Percentiles rank a stretch among this genome's conserved stretches.
Conservation (phyloP, 805 yeast genomes). For the Blastobotrys attinorum region DNA sequence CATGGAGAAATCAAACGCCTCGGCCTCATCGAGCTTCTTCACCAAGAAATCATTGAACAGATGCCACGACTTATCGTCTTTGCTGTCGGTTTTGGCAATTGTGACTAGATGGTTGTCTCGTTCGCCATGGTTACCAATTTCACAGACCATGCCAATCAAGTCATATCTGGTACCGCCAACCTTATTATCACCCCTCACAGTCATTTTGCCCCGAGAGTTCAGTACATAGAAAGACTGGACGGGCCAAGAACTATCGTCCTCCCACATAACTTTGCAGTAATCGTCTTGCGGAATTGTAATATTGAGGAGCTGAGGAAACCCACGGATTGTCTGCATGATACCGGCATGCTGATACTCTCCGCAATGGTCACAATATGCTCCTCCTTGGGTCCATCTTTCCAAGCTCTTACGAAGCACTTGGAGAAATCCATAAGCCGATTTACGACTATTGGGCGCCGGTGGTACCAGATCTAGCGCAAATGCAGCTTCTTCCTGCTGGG, state of each 20-base stretch:
- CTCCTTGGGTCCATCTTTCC: slow-evolving; percentile 31
- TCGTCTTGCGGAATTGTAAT: slow-evolving; percentile 9
- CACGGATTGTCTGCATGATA: slow-evolving; percentile 32
- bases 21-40: slow-evolving; percentile 60
- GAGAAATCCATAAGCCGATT: slow-evolving; percentile 13
- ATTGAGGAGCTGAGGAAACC: slow-evolving; percentile 14
- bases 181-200: slow-evolving; percentile 1
- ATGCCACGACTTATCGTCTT: slow-evolving; percentile 46
- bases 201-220: slow-evolving; percentile 7
- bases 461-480: slow-evolving; percentile 20
- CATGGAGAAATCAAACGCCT: slow-evolving; percentile 62
- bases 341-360: slow-evolving; percentile 47
- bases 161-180: slow-evolving; percentile 19
- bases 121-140: slow-evolving; percentile 22
- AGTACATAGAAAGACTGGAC: slow-evolving; percentile 8
- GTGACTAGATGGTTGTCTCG: slow-evolving; percentile 31
- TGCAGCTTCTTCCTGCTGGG: slow-evolving; percentile 12
- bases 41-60: slow-evolving; percentile 90
- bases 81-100: slow-evolving; percentile 22
- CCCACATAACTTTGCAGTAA: background rate
- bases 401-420: slow-evolving; percentile 18
- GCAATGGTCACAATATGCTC: slow-evolving; percentile 48
- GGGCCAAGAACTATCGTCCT: slow-evolving; percentile 13
- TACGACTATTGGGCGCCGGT: background rate
- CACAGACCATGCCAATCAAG: slow-evolving; percentile 30